Conservation (phyloP, 2,329 filamentous ascomycete species). For the Phaeosphaeriaceae sp. region DNA sequence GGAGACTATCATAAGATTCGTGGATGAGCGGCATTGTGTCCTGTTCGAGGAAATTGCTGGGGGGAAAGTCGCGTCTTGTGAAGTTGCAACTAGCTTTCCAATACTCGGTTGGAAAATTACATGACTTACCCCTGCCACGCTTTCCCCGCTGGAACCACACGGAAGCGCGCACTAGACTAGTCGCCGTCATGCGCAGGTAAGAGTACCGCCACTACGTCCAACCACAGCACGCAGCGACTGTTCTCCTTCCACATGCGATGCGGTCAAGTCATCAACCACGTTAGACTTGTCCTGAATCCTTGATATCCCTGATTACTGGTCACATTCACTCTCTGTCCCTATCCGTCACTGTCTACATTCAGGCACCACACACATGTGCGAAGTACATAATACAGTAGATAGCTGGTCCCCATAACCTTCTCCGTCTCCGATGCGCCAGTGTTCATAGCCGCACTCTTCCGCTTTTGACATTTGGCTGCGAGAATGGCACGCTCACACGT, state of each 20-base stretch:
- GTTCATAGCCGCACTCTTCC: constrained; percentile 21
- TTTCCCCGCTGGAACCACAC: too few relatives aligned
- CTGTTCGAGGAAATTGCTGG: constrained; percentile 22
- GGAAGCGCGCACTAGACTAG: not conserved
- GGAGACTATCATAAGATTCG: constrained; percentile 78
- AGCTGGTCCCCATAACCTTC: not conserved
- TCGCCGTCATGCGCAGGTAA: constrained; percentile 20
- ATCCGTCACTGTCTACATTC: not conserved
- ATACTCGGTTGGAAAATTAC: constrained; percentile 17
- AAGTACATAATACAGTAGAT: constrained; percentile 2
- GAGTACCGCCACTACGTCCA: not conserved
- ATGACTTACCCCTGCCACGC: constrained; percentile 8
- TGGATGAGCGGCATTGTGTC: constrained; percentile 69
- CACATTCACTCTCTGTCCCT: not conserved
- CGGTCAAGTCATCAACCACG: not conserved
- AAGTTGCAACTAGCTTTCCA: constrained; percentile 8
- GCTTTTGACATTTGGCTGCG: constrained; percentile 21
- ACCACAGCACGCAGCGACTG: not conserved
- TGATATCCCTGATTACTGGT: not conserved
- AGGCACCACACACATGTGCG: not conserved
- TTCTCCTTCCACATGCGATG: constrained; percentile 7
- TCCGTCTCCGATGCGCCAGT: constrained; percentile 14
- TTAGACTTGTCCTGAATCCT: not conserved
- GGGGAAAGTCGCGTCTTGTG: constrained; percentile 8
- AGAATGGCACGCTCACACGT: constrained; percentile 50